Percentiles rank a stretch among this genome's conserved stretches.
Evolutionary conservation across 2,329 filamentous ascomycete species (phyloP).

Genomic region (Lachnellula arida): DNA sequence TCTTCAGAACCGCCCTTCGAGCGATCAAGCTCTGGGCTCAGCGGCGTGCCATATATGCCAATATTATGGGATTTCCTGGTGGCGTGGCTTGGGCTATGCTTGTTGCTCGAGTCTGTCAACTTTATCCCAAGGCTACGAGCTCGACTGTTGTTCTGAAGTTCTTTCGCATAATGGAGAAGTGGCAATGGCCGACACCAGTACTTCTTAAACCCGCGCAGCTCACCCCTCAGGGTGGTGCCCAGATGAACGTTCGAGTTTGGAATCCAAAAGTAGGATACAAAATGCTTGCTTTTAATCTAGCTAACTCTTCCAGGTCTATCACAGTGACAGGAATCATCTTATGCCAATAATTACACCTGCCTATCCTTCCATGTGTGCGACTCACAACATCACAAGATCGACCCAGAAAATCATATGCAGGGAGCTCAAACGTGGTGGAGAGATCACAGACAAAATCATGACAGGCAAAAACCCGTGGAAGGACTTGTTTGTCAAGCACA

Average conservation of each 20-base stretch:
- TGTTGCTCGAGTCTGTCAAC: slow-evolving; percentile 89
- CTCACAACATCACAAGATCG: slow-evolving; percentile 86
- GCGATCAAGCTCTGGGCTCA: slow-evolving; percentile 97
- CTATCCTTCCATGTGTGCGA: slow-evolving; percentile 96
- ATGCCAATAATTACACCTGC: slow-evolving; percentile 99
- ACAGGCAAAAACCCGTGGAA: slow-evolving; percentile 74
- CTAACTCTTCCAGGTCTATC: slow-evolving; percentile 21
- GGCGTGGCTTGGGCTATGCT: slow-evolving; percentile 98
- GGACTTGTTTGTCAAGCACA: slow-evolving; percentile 83
- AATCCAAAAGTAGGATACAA: slow-evolving; percentile 68
- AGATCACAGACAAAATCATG: slow-evolving; percentile 77
- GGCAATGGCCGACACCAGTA: slow-evolving; percentile 94
- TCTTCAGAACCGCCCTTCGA: slow-evolving; percentile 82
- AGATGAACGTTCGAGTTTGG: slow-evolving; percentile 82
- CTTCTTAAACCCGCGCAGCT: slow-evolving; percentile 61
- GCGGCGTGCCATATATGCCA: slow-evolving; percentile 86
- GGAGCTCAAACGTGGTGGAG: slow-evolving; percentile 72
- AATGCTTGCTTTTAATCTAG: slow-evolving; percentile 14
- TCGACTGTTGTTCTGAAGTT: slow-evolving; percentile 90
- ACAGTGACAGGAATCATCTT: slow-evolving; percentile 69
- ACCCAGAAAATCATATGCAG: slow-evolving; percentile 79
- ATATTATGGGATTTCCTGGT: slow-evolving; percentile 93
- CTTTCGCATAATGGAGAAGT: slow-evolving; percentile 84
- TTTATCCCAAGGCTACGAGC: slow-evolving; percentile 88
- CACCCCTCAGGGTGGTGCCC: slow-evolving; percentile 65